Percentiles rank a stretch among this genome's conserved stretches.
Evolutionary conservation across 2,329 filamentous ascomycete species (phyloP).

Genomic region (Colletotrichum sp.): DNA sequence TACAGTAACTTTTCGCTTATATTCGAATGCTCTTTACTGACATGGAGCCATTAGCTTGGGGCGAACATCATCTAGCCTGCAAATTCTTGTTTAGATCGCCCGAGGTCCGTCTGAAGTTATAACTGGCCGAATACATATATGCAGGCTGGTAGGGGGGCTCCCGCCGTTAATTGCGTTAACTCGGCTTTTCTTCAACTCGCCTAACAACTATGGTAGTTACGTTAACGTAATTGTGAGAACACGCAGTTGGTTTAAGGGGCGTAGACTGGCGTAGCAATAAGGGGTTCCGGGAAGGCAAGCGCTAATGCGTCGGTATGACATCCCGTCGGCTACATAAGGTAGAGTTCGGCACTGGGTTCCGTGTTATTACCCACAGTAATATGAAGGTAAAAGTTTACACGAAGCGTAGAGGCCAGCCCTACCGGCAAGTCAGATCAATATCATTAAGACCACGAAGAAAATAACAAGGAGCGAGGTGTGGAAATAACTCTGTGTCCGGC

Average conservation of each 20-base stretch:
- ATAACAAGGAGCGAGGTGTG: not conserved
- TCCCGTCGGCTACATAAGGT: not conserved
- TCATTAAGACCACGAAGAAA: not conserved
- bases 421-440: not conserved
- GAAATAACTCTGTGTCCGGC: not conserved
- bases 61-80: not conserved
- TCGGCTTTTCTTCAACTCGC: not conserved
- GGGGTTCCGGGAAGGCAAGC: not conserved
- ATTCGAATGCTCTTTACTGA: not conserved
- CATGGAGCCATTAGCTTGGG: too few relatives aligned
- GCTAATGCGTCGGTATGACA: not conserved
- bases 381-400: not conserved
- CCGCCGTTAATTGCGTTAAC: too few relatives aligned
- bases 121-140: rapidly evolving
- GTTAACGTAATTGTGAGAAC: not conserved
- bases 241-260: not conserved
- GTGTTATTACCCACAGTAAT: not conserved
- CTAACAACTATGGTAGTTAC: not conserved
- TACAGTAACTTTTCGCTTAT: not conserved
- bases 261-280: not conserved
- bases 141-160: not conserved
- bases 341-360: not conserved
- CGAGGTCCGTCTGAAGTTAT: not conserved
- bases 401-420: not conserved
- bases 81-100: not conserved